Base-by-base conservation (phyloP, 352 stramenopile genomes). In the Phytophthora citrophthora region DNA sequence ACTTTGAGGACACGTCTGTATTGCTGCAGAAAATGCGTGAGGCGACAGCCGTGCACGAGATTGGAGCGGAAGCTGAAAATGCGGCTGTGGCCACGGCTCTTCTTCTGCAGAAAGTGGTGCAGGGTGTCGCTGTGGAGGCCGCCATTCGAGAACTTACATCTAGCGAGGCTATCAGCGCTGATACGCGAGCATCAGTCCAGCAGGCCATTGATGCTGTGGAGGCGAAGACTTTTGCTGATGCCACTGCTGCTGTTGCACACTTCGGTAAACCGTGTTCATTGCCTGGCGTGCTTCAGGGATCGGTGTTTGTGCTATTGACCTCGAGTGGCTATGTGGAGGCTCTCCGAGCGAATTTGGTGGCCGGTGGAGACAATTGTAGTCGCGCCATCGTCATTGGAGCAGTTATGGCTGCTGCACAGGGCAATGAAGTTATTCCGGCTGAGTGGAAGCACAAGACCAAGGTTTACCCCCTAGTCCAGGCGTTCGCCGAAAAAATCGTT, bases 291-390 rank as follows among this genome's bases (percentile, higher is more conserved):
- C 65, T 91, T 16, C 67, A 91, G 54, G 79, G 80, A 1, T 71
- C 74, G 49, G 57, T 91, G 31, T 91, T 78, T 62, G 74, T 89
- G 45, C 63, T 91, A 34, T 57, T 91, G 40, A 84, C 80, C 18
- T 76, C 67, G 24, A 55, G 24, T 29, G 59, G 47, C 31, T 88
- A 83, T 50, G 64, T 74, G 23, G 76, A 83, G 26, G 76, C 80
- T 1, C 36, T 91, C 36, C 76, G 77, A 38, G 58, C 70, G 38
- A 91, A 91, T 45, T 77, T 90, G 50, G 16, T 80, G 27, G 78
- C 83, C 0, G 83, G 83, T 16, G 80, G 80, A 24, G 83, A 91
- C 76, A 91, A 89, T 70, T 89, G 80, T 67, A 89, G 83, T 26
- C 78, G 83, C 24, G 72, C 80, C 23, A 86, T 91, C 49, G 63